Base-by-base conservation (phyloP, 768 basidiomycete species). In the Suillus spraguei region DNA sequence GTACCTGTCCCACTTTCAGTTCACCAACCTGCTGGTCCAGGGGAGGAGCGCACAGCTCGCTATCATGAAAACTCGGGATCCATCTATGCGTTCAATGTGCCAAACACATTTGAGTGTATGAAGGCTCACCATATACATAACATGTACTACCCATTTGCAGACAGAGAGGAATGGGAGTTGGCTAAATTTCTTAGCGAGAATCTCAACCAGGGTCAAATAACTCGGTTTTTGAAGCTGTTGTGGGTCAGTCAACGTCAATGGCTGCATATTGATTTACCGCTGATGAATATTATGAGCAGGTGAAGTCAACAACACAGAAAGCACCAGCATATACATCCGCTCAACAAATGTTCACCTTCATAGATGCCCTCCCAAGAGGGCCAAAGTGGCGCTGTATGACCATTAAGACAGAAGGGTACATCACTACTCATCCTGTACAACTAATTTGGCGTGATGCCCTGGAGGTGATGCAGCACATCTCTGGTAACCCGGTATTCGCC, bases 361-460 rank as follows among this genome's bases (percentile, higher is more conserved):
- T 46, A 20, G 44, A 46, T 46, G 44, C 44, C 44, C n/a, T 46
- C n/a, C n/a, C 44, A 46, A 44, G n/a, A n/a, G 44, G 44, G n/a
- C n/a, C 44, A 5, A 20, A n/a, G 9, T 44, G 44, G 44, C 20
- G 20, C 20, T 44, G 44, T n/a, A 44, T 4, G 4, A 44, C 44
- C 4, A 44, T 44, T 4, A 9, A 44, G 3, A 44, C 44, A 2
- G n/a, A 44, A n/a, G 44, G 44, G n/a, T 44, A 44, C n/a, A n/a
- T 44, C 4, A 44, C 44, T 3, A 3, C n/a, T 10, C n/a, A 44
- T 44, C 44, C 44, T 44, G 44, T 44, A 5, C 44, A 44, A 10
- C 10, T 44, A 1, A 44, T 44, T n/a, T 44, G 44, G 44, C n/a
- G 2, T 2, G 4, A 44, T 5, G n/a, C 44, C 3, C 3, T 44